These are phyloP conservation scores for Hypomontagnella monticulosa DNA, from an alignment of 495 filamentous ascomycete genomes.

Conservation along the genomic window DNA sequence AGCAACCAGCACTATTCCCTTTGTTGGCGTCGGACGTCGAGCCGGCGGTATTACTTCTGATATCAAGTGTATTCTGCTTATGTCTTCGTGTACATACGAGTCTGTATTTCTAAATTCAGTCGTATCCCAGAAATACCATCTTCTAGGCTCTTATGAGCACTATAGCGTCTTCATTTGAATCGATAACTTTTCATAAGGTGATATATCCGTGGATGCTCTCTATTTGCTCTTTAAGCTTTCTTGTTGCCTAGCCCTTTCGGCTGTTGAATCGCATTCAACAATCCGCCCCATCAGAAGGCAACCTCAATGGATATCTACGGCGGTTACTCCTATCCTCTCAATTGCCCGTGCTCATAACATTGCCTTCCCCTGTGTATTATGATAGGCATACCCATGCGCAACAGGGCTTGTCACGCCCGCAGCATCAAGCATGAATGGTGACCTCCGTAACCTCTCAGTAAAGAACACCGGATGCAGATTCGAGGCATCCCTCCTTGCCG, in stretches of 20 bases:
- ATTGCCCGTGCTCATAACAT: slow-evolving; percentile 50
- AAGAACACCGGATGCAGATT: slow-evolving; percentile 68
- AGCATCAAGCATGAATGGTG: slow-evolving; percentile 41
- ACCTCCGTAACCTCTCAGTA: slow-evolving; percentile 60
- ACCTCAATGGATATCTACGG: background rate
- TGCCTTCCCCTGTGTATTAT: slow-evolving; percentile 47
- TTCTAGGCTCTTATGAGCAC: background rate
- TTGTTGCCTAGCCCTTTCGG: too few species aligned
- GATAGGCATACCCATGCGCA: slow-evolving; percentile 63
- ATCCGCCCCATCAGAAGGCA: too few species aligned
- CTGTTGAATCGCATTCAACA: too few species aligned
- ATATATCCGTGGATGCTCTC: too few species aligned
- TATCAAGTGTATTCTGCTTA: slow-evolving; percentile 29
- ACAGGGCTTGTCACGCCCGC: slow-evolving; percentile 54
- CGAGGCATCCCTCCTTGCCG: slow-evolving; percentile 49
- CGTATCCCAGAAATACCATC: background rate
- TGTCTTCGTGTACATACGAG: slow-evolving; percentile 34
- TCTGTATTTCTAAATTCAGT: slow-evolving; percentile 16
- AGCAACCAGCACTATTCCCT: slow-evolving; percentile 20
- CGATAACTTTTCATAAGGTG: background rate
- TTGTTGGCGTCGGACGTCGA: slow-evolving; percentile 35
- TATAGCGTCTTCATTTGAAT: background rate
- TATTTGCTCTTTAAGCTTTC: too few species aligned
- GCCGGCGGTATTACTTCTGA: slow-evolving; percentile 10
- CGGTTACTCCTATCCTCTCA: background rate